Base-by-base conservation (phyloP, 2,329 filamentous ascomycete species). In the Aspergillus brunneoviolaceus region DNA sequence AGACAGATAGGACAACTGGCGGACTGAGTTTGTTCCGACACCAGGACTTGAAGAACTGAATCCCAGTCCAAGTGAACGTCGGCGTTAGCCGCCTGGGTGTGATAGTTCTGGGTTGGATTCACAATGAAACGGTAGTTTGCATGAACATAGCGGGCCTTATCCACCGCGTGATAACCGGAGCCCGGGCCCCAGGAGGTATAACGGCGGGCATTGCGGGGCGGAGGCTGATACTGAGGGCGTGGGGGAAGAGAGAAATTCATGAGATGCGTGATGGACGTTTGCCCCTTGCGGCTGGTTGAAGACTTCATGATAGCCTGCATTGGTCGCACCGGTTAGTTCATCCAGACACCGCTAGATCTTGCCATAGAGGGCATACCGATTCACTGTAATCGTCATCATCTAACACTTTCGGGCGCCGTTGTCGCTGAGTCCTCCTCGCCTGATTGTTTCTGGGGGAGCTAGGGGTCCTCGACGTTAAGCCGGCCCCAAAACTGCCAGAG, bases 101-200 rank as follows among this genome's bases (percentile, higher is more conserved):
- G 84, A 73, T 98, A 99, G 70, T 89, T 86, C 60, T 87, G 89
- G 58, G 86, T 84, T 3, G 95, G 94, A 61, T 91, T 88, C 55
- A 99, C 93, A 60, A 99, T 89, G 74, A 99, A 99, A 58, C 95
- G 89, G 74, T 99, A 99, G 76, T 99, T 99, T 65, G 95, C 92
- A 75, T 99, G 93, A 16, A 99, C 88, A 67, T 91, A 92, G 80
- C 89, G 89, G 60, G 93, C 90, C 79, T 98, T 98, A 76, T 99
- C 95, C 49, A 88, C 86, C 14, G 91, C 87, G 76, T 97, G 92
- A 75, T 96, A 91, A 27, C 93, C 92, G 39, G 92, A 96, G 4
- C 93, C 92, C 47, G 91, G 82, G 0, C 92, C 92, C 89, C 90
- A 96, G 2, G 89, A 89, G 49, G 89, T 87, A 74, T 91, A 89